phyloP scores from a whole-genome alignment of 2,329 filamentous ascomycete species.

The Beauveria sp. region DNA sequence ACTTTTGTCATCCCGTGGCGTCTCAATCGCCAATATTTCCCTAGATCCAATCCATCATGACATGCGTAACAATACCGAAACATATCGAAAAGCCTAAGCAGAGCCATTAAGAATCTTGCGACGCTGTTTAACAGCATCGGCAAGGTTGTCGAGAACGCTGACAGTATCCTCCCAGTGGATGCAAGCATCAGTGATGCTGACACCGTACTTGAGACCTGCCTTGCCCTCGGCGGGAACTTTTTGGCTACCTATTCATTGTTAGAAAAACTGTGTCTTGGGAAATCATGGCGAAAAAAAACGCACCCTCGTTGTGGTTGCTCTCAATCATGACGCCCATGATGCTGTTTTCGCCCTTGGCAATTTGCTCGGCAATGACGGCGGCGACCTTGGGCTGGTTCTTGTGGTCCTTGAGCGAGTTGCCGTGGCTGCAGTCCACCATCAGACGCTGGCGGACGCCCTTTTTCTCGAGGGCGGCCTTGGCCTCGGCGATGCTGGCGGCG shows the following conservation, averaged over 20 bases:
- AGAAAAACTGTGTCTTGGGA: conserved; percentile 10
- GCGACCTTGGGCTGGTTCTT: conserved; percentile 95
- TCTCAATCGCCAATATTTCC: neutral
- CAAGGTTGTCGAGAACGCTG: conserved; percentile 73
- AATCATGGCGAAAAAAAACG: neutral
- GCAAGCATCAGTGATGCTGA: conserved; percentile 94
- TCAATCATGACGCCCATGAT: conserved; percentile 99
- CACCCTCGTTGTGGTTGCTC: conserved; percentile 81
- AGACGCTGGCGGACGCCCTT: conserved; percentile 67
- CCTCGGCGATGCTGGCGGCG: conserved; percentile 71
- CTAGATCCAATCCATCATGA: neutral
- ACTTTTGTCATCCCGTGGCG: conserved; percentile 1
- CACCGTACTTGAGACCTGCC: conserved; percentile 70
- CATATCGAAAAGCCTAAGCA: neutral
- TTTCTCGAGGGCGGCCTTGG: conserved; percentile 70
- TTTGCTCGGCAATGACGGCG: conserved; percentile 70
- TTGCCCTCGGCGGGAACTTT: conserved; percentile 83
- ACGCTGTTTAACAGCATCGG: conserved; percentile 71
- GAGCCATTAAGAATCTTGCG: conserved; percentile 37
- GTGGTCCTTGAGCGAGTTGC: conserved; percentile 97
- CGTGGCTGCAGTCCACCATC: conserved; percentile 95
- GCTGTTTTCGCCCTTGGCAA: conserved; percentile 75
- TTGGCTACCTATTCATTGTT: conserved; percentile 48
- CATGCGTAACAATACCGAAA: neutral
- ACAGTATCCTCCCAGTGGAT: conserved; percentile 88